These are phyloP conservation scores for Penicillium desertorum DNA, from an alignment of 495 filamentous ascomycete genomes.

Conservation along the genomic window DNA sequence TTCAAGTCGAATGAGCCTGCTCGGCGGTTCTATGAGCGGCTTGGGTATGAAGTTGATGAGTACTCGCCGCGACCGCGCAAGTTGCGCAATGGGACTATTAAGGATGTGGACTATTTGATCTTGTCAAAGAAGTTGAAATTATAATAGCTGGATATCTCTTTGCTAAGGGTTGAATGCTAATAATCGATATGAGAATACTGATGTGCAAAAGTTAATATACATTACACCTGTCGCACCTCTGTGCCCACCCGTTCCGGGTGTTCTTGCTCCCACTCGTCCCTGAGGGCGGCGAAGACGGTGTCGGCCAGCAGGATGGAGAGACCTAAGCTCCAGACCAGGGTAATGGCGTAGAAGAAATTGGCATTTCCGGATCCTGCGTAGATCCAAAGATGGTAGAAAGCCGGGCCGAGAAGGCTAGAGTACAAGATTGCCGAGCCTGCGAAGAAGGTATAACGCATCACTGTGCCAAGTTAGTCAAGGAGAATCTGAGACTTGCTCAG, in stretches of 20 bases:
- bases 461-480: constrained; percentile 37
- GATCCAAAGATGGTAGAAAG: constrained; percentile 97
- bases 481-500: background rate
- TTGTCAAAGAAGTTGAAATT: constrained; percentile 58
- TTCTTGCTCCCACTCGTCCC: constrained; percentile 94
- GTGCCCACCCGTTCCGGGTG: constrained; percentile 85
- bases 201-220: constrained; percentile 14
- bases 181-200: background rate
- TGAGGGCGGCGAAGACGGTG: constrained; percentile 77
- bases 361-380: constrained; percentile 97
- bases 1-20: constrained; percentile 66
- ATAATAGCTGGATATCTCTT: constrained; percentile 3
- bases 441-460: constrained; percentile 94
- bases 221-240: constrained; percentile 80
- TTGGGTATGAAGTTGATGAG: constrained; percentile 67
- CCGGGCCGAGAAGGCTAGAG: constrained; percentile 82
- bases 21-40: constrained; percentile 61
- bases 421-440: constrained; percentile 79
- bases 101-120: constrained; percentile 67
- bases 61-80: constrained; percentile 62
- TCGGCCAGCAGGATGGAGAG: constrained; percentile 80
- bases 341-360: constrained; percentile 99
- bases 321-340: constrained; percentile 92
- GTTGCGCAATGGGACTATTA: constrained; percentile 63
- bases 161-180: constrained; percentile 8